Conservation (phyloP, 257 asterid species). For the Handroanthus guayacan region DNA sequence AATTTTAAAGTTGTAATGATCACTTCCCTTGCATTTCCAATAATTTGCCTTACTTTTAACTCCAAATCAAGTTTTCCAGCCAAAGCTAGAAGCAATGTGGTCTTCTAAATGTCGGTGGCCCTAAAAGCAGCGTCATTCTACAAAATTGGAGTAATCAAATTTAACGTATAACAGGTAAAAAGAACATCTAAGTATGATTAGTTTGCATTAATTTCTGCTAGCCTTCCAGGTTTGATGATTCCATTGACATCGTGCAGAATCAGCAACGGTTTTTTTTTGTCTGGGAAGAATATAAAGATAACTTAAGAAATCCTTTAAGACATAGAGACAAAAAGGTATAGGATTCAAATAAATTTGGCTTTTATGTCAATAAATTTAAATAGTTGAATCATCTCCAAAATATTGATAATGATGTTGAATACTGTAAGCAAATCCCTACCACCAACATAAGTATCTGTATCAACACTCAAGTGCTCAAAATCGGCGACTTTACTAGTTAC, state of each 20-base stretch:
- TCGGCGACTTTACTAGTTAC: no score
- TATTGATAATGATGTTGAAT: constrained; percentile 66
- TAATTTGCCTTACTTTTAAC: constrained; percentile 58
- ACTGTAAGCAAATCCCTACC: constrained; percentile 87
- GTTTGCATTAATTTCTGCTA: constrained; percentile 15
- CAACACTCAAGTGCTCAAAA: constrained; percentile 75
- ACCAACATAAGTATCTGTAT: constrained; percentile 83
- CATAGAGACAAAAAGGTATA: constrained; percentile 2
- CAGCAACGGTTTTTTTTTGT: constrained; percentile 73
- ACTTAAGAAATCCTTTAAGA: constrained; percentile 66
- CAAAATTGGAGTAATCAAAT: constrained; percentile 27
- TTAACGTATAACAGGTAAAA: background rate
- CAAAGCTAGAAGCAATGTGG: constrained; percentile 80
- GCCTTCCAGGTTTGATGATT: constrained; percentile 90
- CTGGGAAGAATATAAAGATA: constrained; percentile 61
- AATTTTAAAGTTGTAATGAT: background rate
- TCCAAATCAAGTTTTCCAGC: constrained; percentile 82
- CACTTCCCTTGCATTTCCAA: background rate
- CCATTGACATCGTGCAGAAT: constrained; percentile 80
- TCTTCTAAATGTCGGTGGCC: constrained; percentile 94
- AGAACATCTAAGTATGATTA: background rate
- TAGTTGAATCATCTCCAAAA: constrained; percentile 67
- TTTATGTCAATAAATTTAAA: background rate
- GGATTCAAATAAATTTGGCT: background rate
- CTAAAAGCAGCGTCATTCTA: constrained; percentile 83